These are phyloP conservation scores for Paecilomyces niveus DNA, from an alignment of 2,329 filamentous ascomycete genomes.

Conservation along the genomic window DNA sequence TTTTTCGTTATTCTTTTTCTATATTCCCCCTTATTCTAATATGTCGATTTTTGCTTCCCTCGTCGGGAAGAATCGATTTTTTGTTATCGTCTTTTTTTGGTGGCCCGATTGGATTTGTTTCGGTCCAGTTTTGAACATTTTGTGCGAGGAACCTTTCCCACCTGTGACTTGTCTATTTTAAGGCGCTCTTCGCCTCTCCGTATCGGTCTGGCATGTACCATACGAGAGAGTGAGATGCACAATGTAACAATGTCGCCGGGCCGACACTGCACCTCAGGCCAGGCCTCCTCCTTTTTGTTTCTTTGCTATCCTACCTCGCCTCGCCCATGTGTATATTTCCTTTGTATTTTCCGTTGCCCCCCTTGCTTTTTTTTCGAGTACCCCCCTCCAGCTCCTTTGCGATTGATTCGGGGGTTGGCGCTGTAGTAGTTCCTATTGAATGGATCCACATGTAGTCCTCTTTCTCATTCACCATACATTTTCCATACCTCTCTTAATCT, in stretches of 20 bases:
- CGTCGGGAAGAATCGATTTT: not conserved
- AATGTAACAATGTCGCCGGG: not conserved
- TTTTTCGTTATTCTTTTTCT: conserved; percentile 7
- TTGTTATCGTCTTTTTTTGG: conserved; percentile 5
- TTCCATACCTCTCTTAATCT: not conserved
- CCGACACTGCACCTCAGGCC: not conserved
- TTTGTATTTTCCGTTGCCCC: not conserved
- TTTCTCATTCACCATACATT: not conserved
- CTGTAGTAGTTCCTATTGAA: not conserved
- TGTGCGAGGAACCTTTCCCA: conserved; percentile 3
- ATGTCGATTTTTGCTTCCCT: not conserved
- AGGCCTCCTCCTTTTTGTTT: not conserved
- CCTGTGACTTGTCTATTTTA: conserved; percentile 2
- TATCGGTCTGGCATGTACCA: not conserved
- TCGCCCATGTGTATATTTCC: not conserved
- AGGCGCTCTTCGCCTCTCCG: not conserved
- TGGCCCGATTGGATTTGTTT: not conserved
- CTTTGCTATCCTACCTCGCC: not conserved
- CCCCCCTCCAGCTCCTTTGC: not conserved
- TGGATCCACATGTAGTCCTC: not conserved
- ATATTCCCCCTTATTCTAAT: conserved; percentile 9
- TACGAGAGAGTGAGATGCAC: not conserved
- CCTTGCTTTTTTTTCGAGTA: not conserved
- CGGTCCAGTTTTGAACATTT: conserved; percentile 6
- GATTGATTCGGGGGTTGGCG: not conserved